These are phyloP conservation scores for Pythium brassicae DNA, from an alignment of 352 stramenopile species.

Conservation along the genomic window DNA sequence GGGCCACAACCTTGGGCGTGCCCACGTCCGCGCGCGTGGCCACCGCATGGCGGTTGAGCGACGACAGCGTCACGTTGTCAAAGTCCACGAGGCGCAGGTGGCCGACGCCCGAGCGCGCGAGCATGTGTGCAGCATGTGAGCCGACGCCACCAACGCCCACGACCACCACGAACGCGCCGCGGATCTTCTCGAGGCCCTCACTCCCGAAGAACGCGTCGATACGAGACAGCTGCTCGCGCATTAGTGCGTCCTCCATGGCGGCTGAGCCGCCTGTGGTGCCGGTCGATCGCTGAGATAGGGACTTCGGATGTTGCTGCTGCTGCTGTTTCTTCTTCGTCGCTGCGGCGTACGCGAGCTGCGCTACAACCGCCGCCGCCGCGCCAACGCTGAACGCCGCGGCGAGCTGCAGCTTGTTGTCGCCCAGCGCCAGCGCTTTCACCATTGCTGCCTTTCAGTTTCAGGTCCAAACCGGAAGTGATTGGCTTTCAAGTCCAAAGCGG, in stretches of 20 bases:
- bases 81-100: constrained; percentile 98
- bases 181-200: constrained; percentile 87
- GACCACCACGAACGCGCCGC: constrained; percentile 90
- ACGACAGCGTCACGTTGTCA: constrained; percentile 99
- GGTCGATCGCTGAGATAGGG: neutral
- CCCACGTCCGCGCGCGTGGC: constrained; percentile 96
- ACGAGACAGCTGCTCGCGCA: constrained; percentile 87
- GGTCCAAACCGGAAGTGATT: too few relatives aligned
- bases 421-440: constrained; percentile 37
- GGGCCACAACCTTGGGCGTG: constrained; percentile 88
- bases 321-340: constrained; percentile 18
- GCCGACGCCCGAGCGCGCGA: constrained; percentile 94
- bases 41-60: constrained; percentile 98
- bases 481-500: too few relatives aligned
- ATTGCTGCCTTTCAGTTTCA: constrained; percentile 19
- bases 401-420: constrained; percentile 24
- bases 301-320: neutral
- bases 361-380: constrained; percentile 34
- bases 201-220: constrained; percentile 95
- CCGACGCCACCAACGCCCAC: constrained; percentile 97
- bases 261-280: constrained; percentile 19
- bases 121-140: constrained; percentile 96
- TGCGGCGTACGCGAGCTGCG: constrained; percentile 37
- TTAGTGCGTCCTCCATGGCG: constrained; percentile 46
- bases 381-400: constrained; percentile 56